Conservation (phyloP, 495 filamentous ascomycete genomes). For the Penicillium longicatenatum region DNA sequence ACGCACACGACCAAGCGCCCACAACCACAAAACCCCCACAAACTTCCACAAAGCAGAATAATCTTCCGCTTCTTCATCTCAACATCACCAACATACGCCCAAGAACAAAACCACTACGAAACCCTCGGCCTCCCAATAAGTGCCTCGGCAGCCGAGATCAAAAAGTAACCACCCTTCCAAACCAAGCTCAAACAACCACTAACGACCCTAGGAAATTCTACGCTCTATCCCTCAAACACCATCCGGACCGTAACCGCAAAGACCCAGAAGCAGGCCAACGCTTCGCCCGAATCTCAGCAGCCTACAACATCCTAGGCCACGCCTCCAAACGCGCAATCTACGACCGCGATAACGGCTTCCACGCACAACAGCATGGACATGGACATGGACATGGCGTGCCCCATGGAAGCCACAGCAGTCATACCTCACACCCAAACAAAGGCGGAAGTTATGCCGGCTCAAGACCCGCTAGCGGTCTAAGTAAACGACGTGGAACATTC, state of each 20-base stretch:
- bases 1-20: conserved; percentile 17
- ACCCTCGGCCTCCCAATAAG: conserved; percentile 70
- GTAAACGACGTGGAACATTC: conserved; percentile 71
- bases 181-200: background rate
- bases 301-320: conserved; percentile 77
- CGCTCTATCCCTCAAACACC: conserved; percentile 85
- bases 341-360: conserved; percentile 64
- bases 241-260: conserved; percentile 85
- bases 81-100: conserved; percentile 37
- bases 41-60: background rate
- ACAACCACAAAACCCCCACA: conserved; percentile 1
- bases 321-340: conserved; percentile 72
- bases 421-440: conserved; percentile 43
- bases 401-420: conserved; percentile 44
- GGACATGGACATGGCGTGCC: conserved; percentile 39
- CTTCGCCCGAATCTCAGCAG: conserved; percentile 85
- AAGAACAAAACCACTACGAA: conserved; percentile 71
- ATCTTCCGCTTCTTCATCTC: conserved; percentile 38
- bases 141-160: conserved; percentile 76
- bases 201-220: conserved; percentile 69
- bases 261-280: conserved; percentile 71
- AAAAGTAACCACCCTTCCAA: conserved; percentile 59
- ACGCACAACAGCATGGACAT: conserved; percentile 34
- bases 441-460: conserved; percentile 57
- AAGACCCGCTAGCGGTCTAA: conserved; percentile 77